These are phyloP conservation scores for Wallacemonas collosoma DNA, from an alignment of 208 protist genomes.

Conservation along the genomic window DNA sequence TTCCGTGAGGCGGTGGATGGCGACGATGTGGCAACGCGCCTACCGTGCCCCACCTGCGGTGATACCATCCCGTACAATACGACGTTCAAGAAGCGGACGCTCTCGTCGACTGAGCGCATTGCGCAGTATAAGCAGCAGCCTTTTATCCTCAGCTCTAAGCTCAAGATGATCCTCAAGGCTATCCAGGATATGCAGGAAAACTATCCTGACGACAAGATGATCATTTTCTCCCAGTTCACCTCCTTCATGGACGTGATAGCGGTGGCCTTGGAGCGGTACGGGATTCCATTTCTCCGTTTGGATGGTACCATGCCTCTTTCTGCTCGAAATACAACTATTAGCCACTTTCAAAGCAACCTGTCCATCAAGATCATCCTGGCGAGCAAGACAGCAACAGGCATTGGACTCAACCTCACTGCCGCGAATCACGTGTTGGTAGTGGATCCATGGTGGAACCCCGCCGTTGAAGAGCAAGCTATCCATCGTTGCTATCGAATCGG, in stretches of 20 bases:
- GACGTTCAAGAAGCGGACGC: constrained; percentile 56
- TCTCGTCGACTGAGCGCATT: constrained; percentile 73
- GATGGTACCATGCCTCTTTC: constrained; percentile 92
- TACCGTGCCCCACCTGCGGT: constrained; percentile 71
- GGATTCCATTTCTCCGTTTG: constrained; percentile 78
- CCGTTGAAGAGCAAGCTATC: constrained; percentile 95
- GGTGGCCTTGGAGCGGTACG: constrained; percentile 63
- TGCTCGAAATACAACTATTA: constrained; percentile 79
- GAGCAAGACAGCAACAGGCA: constrained; percentile 95
- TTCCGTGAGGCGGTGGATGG: constrained; percentile 82
- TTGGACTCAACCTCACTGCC: constrained; percentile 97
- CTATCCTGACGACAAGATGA: constrained; percentile 89
- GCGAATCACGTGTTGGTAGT: constrained; percentile 96
- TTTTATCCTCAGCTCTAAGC: constrained; percentile 86
- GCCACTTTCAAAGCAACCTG: constrained; percentile 61
- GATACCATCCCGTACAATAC: constrained; percentile 49
- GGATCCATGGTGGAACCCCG: constrained; percentile 97
- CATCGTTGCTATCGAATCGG: constrained; percentile 96
- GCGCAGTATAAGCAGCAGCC: constrained; percentile 66
- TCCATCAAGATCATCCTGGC: constrained; percentile 87
- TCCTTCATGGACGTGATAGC: constrained; percentile 97
- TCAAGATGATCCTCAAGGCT: constrained; percentile 76
- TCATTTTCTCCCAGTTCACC: constrained; percentile 99
- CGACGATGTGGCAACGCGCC: constrained; percentile 56
- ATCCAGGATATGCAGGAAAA: constrained; percentile 74